phyloP scores from a whole-genome alignment of 2,329 filamentous ascomycete genomes.

The Aspergillus vadensis region DNA sequence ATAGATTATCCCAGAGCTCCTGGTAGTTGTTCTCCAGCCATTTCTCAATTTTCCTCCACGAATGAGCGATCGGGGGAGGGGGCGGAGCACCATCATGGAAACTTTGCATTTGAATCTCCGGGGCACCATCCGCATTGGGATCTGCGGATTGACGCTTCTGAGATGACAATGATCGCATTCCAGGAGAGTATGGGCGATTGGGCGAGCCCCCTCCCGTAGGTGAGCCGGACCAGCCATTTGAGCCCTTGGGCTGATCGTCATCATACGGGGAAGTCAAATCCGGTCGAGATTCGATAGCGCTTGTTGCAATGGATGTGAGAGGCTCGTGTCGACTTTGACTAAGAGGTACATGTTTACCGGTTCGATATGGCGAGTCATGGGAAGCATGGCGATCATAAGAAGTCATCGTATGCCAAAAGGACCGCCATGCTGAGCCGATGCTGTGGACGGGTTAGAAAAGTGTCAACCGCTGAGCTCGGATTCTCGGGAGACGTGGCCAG shows the following conservation, averaged over 20 bases:
- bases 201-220: constrained; percentile 59
- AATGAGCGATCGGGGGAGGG: constrained; percentile 81
- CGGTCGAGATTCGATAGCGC: constrained; percentile 79
- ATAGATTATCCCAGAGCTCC: constrained; percentile 89
- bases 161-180: constrained; percentile 77
- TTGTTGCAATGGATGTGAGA: constrained; percentile 83
- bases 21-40: constrained; percentile 96
- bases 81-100: constrained; percentile 91
- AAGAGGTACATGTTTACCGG: constrained; percentile 85
- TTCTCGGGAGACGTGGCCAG: background rate
- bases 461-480: background rate
- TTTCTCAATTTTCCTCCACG: constrained; percentile 89
- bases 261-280: constrained; percentile 79
- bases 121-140: constrained; percentile 67
- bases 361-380: constrained; percentile 89
- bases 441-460: constrained; percentile 41
- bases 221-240: constrained; percentile 64
- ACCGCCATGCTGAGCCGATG: constrained; percentile 73
- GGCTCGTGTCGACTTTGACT: constrained; percentile 78
- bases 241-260: constrained; percentile 65
- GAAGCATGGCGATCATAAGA: constrained; percentile 81
- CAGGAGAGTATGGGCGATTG: constrained; percentile 81
- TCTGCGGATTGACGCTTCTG: constrained; percentile 62
- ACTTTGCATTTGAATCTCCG: constrained; percentile 94
- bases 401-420: constrained; percentile 93